These are phyloP conservation scores for Calvatia gigantea DNA, from an alignment of 768 basidiomycete genomes.

Conservation along the genomic window DNA sequence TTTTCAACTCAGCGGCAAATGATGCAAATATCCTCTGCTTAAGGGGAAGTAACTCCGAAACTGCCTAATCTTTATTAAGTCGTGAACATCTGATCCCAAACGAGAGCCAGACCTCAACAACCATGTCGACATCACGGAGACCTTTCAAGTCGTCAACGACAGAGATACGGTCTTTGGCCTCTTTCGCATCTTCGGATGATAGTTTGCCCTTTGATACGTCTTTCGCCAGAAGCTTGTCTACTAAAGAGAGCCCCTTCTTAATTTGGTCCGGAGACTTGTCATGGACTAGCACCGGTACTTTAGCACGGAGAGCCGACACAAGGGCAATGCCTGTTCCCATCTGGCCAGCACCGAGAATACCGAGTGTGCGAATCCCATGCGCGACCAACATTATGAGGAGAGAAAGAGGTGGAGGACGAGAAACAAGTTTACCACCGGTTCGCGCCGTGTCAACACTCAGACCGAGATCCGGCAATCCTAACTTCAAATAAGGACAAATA, in stretches of 20 bases:
- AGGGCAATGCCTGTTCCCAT: conserved; percentile 94
- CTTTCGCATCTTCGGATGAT: conserved; percentile 64
- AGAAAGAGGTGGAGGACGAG: conserved; percentile 1
- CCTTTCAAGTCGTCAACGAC: conserved; percentile 54
- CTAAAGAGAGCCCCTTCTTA: conserved; percentile 62
- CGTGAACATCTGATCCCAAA: background rate
- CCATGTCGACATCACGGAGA: conserved; percentile 83
- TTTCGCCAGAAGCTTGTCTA: conserved; percentile 84
- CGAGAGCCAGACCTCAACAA: conserved; percentile 67
- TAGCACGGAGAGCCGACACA: conserved; percentile 81
- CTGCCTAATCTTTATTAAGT: conserved; percentile 50
- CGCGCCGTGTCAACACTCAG: conserved; percentile 5
- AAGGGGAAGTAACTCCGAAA: conserved; percentile 76
- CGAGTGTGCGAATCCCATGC: conserved; percentile 73
- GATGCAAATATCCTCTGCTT: conserved; percentile 76
- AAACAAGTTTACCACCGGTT: too few species aligned
- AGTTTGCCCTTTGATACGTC: conserved; percentile 84
- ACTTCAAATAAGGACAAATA: background rate
- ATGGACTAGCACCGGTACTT: conserved; percentile 80
- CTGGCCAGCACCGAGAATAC: conserved; percentile 80
- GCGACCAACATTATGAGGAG: conserved; percentile 28
- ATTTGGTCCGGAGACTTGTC: conserved; percentile 78
- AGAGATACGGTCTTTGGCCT: conserved; percentile 62
- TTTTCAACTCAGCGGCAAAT: conserved; percentile 64
- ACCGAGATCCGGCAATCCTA: background rate